Base-by-base conservation (phyloP, 2,329 filamentous ascomycete species). In the Coleophoma cylindrospora region DNA sequence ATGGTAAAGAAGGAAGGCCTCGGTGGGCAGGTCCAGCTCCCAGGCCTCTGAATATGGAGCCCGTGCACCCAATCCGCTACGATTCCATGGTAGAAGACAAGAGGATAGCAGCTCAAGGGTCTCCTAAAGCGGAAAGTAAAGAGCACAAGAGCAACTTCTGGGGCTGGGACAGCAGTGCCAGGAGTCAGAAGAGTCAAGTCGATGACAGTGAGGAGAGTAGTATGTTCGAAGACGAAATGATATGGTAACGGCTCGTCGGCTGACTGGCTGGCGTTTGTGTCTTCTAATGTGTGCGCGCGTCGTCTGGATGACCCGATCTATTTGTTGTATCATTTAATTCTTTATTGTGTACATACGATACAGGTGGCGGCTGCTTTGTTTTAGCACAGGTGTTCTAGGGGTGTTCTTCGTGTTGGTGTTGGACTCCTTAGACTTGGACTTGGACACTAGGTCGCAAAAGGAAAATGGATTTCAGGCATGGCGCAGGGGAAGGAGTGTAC, bases 211-310 rank as follows among this genome's bases (percentile, higher is more conserved):
- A 38, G 7, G 36, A 38, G 36, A 38, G 15, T 7, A 44, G 41
- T 33, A 48, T 48, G 36, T 48, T 48, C 34, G 46, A 48, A 40
- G 46, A 48, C 17, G 46, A 48, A 48, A 48, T 17, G 46, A 48
- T 48, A 41, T 48, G 46, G 41, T 48, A 36, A 48, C 17, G 19
- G 17, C 15, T 15, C 27, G 17, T 38, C 22, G 6, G 21, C 19
- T 15, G 36, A 40, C 21, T 38, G 45, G 10, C n/a, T 11, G 32
- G 9, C 22, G 21, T 15, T 33, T n/a, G 34, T 38, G 13, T 17
- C 36, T 38, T 38, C 4, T 27, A 27, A 27, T 7, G 27, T 27
- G 27, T 27, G 27, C 27, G 27, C 27, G 27, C 9, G 27, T 27
- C 27, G 9, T 19, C 19, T 19, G 19, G 19, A 19, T 19, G 19